Conservation (phyloP, 805 yeast species). For the Saccharomycopsis fodiens region DNA sequence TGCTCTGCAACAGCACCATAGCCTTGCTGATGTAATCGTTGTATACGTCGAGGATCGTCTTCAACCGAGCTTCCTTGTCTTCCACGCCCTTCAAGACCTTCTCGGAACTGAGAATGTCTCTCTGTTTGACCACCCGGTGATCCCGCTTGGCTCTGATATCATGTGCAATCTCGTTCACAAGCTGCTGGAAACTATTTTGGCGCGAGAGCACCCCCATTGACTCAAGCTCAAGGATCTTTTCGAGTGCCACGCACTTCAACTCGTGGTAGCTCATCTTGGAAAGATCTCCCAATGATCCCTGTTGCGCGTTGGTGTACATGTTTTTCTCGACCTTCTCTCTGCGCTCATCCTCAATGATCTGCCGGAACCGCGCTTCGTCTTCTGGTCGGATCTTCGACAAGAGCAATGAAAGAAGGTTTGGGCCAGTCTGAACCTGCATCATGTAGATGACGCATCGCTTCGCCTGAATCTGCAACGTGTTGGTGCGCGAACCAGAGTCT, state of each 20-base stretch:
- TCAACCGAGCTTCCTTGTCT: slow-evolving; percentile 32
- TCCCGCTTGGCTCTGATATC: slow-evolving; percentile 50
- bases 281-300: slow-evolving; percentile 44
- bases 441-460: slow-evolving; percentile 75
- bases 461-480: slow-evolving; percentile 60
- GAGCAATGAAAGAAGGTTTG: slow-evolving; percentile 58
- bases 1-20: slow-evolving; percentile 34
- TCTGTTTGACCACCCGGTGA: slow-evolving; percentile 28
- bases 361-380: slow-evolving; percentile 61
- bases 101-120: slow-evolving; percentile 28
- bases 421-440: slow-evolving; percentile 69
- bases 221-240: slow-evolving; percentile 71
- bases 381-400: slow-evolving; percentile 56
- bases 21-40: slow-evolving; percentile 37
- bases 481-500: slow-evolving; percentile 42
- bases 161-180: slow-evolving; percentile 74
- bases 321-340: slow-evolving; percentile 30
- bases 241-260: slow-evolving; percentile 68
- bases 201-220: slow-evolving; percentile 55
- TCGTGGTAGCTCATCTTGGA: slow-evolving; percentile 53
- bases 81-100: slow-evolving; percentile 29
- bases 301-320: slow-evolving; percentile 35
- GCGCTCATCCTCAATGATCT: slow-evolving; percentile 44
- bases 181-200: slow-evolving; percentile 63
- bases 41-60: slow-evolving; percentile 32